Evolutionary conservation across 2,329 filamentous ascomycete genomes (phyloP).

Genomic region (Calonectria ilicicola): DNA sequence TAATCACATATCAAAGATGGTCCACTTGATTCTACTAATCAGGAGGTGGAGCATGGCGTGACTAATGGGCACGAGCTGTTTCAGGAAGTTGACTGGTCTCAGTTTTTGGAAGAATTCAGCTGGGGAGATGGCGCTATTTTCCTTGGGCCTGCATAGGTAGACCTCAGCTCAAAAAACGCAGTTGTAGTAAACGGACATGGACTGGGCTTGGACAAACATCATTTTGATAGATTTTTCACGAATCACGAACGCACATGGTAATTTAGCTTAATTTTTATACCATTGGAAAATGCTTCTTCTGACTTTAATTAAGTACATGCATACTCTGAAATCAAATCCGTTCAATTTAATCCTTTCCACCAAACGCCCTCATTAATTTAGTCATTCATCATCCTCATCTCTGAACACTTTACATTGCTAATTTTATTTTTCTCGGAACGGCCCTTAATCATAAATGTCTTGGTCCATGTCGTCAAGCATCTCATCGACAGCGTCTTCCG

Average conservation of each 20-base stretch:
- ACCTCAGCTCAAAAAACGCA: not conserved
- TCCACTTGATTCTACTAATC: not conserved
- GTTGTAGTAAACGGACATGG: not conserved
- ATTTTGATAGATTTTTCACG: conserved; percentile 10
- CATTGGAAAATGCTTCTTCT: not conserved
- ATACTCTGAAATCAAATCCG: conserved; percentile 2
- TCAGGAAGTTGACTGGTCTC: conserved; percentile 62
- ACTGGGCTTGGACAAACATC: not conserved
- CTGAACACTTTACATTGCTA: not conserved
- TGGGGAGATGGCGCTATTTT: conserved; percentile 52
- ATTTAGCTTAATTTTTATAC: not conserved
- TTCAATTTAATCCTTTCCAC: not conserved
- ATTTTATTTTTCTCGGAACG: not conserved
- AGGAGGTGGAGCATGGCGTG: conserved; percentile 31
- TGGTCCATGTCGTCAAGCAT: conserved; percentile 71
- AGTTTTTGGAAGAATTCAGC: conserved; percentile 64
- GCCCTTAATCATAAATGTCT: conserved; percentile 60
- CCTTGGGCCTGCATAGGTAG: conserved; percentile 44
- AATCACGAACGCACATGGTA: conserved; percentile 9
- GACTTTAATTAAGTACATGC: not conserved
- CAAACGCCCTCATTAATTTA: conserved; percentile 23
- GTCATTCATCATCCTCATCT: conserved; percentile 7
- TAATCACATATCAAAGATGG: conserved; percentile 6
- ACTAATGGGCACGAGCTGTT: conserved; percentile 48
- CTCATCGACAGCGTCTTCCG: conserved; percentile 81